These are phyloP conservation scores for Galerina sulciceps DNA, from an alignment of 768 basidiomycete genomes.

Conservation along the genomic window DNA sequence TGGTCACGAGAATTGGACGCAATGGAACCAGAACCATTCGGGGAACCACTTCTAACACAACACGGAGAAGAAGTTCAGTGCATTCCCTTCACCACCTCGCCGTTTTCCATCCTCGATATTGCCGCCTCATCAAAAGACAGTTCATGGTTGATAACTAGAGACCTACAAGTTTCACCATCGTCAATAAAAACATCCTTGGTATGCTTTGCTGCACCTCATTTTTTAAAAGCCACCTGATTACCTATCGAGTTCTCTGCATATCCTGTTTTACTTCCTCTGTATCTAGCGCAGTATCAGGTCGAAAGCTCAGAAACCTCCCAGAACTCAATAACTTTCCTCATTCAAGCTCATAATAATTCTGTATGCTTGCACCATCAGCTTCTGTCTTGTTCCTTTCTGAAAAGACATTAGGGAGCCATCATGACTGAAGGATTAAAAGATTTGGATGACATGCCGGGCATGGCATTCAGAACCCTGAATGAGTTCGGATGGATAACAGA, in stretches of 20 bases:
- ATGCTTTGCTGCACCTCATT: background rate
- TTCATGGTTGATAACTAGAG: conserved; percentile 39
- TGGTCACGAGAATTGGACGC: conserved; percentile 8
- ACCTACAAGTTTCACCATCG: conserved; percentile 44
- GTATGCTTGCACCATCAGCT: conserved; percentile 17
- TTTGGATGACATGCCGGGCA: no score
- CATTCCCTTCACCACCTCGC: conserved; percentile 59
- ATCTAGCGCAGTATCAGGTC: conserved; percentile 55
- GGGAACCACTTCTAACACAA: conserved; percentile 48
- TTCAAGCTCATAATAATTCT: conserved; percentile 14
- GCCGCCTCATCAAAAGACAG: conserved; percentile 35
- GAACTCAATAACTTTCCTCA: conserved; percentile 29
- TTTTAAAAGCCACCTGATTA: conserved; percentile 1
- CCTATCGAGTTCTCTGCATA: conserved; percentile 55
- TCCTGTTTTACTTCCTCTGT: conserved; percentile 68
- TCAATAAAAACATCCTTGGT: conserved; percentile 53
- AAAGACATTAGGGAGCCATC: background rate
- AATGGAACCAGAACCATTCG: conserved; percentile 48
- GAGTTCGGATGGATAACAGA: no score
- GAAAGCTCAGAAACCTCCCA: background rate
- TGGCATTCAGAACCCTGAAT: no score
- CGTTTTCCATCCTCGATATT: conserved; percentile 51
- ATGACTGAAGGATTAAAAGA: background rate
- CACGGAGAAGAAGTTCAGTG: conserved; percentile 54
- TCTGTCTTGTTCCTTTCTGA: background rate